phyloP scores from a whole-genome alignment of 2,329 filamentous ascomycete species.

The Sordariomycetes sp. region DNA sequence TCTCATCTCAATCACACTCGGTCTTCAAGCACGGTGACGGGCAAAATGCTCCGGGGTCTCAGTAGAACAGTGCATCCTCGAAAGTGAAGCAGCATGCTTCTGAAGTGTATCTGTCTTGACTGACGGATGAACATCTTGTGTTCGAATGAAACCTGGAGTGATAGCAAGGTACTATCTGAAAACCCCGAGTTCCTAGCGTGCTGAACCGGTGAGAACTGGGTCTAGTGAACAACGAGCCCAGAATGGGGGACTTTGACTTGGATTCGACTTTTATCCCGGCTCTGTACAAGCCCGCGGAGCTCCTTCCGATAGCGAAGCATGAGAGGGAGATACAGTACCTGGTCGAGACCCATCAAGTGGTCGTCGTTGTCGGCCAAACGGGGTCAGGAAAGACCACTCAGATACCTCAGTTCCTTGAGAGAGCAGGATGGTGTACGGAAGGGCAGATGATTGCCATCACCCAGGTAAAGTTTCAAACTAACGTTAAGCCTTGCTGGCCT shows the following conservation, averaged over 20 bases:
- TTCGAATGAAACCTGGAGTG: background rate
- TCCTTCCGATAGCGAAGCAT: slow-evolving; percentile 81
- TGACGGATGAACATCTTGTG: background rate
- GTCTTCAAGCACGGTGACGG: background rate
- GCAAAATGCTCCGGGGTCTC: background rate
- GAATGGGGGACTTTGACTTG: slow-evolving; percentile 44
- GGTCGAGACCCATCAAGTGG: slow-evolving; percentile 72
- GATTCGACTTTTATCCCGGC: slow-evolving; percentile 58
- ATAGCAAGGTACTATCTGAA: background rate
- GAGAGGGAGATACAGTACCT: slow-evolving; percentile 70
- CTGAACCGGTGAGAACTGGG: background rate
- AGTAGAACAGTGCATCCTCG: background rate
- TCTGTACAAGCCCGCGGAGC: slow-evolving; percentile 69
- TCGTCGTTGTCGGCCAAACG: slow-evolving; percentile 84
- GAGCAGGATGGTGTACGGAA: slow-evolving; percentile 77
- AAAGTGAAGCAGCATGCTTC: background rate
- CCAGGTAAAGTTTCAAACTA: slow-evolving; percentile 47
- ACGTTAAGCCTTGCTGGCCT: slow-evolving; percentile 4
- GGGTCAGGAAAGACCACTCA: slow-evolving; percentile 95
- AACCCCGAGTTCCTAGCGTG: background rate
- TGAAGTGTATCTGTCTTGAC: background rate
- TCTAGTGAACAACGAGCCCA: background rate
- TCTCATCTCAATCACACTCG: background rate
- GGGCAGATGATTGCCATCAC: slow-evolving; percentile 80
- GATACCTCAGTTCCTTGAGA: slow-evolving; percentile 79